These are phyloP conservation scores for Phytophthora cactorum DNA, from an alignment of 352 stramenopile genomes.

Conservation along the genomic window DNA sequence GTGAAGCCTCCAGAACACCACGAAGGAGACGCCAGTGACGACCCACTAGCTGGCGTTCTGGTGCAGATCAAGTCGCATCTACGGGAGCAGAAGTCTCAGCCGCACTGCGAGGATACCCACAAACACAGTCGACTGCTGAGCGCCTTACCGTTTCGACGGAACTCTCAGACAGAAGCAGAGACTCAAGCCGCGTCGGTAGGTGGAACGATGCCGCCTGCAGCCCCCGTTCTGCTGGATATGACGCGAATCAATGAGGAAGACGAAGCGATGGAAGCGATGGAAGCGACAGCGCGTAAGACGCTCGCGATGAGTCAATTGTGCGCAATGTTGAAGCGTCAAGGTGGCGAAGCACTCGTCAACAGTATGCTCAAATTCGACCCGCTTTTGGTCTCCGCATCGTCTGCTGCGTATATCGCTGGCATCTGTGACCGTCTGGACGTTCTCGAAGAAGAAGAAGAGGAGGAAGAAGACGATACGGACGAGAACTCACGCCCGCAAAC, in stretches of 20 bases:
- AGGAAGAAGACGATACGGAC: conserved; percentile 16
- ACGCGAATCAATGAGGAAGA: conserved; percentile 9
- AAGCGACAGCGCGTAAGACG: not conserved
- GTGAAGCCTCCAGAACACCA: conserved; percentile 39
- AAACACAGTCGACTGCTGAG: conserved; percentile 22
- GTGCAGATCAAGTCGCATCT: conserved; percentile 62
- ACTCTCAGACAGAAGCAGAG: not conserved
- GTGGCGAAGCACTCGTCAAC: conserved; percentile 53
- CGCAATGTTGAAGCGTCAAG: conserved; percentile 49
- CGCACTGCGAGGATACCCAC: not conserved
- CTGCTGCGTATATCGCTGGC: conserved; percentile 40
- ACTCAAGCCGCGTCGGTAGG: not conserved
- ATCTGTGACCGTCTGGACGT: conserved; percentile 41
- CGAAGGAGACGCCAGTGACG: conserved; percentile 24
- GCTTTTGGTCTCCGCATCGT: conserved; percentile 44
- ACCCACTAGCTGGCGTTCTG: conserved; percentile 51
- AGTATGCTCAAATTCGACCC: conserved; percentile 71
- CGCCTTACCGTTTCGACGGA: conserved; percentile 19
- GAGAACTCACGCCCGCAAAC: conserved; percentile 15
- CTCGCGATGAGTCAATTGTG: conserved; percentile 52
- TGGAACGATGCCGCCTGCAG: conserved; percentile 22
- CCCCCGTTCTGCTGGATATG: conserved; percentile 3
- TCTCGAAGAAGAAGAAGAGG: conserved; percentile 34
- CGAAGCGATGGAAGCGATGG: conserved; percentile 14
- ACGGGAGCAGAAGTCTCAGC: conserved; percentile 21